Conservation (phyloP, 306 rosid species). For the Quercus glauca region DNA sequence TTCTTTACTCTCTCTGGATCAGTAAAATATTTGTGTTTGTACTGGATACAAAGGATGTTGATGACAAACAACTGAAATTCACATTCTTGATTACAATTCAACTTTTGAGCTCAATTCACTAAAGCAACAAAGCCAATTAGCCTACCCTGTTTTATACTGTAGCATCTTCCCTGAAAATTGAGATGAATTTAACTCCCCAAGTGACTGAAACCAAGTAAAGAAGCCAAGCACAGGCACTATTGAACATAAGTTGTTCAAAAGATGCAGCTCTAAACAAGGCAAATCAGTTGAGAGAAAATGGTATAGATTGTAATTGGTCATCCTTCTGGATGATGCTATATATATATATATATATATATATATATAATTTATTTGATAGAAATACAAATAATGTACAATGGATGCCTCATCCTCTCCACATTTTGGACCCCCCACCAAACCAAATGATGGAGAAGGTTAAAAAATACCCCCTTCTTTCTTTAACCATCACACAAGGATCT, state of each 20-base stretch:
- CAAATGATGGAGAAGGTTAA: conserved; percentile 24
- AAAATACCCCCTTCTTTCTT: conserved; percentile 35
- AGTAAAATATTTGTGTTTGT: not conserved
- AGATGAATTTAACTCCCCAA: not conserved
- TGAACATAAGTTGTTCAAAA: not conserved
- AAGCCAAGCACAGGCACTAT: not conserved
- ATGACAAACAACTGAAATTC: not conserved
- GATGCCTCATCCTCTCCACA: not conserved
- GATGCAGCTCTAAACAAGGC: conserved; percentile 18
- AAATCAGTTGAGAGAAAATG: conserved; percentile 17
- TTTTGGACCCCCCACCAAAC: not conserved
- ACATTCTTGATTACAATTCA: no score
- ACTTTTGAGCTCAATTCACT: no score
- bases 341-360: no score
- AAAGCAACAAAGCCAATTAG: no score
- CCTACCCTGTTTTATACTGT: no score
- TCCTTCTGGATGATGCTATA: conserved; percentile 16
- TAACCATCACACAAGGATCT: conserved; percentile 2
- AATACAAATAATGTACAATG: conserved; percentile 19
- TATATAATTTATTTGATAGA: conserved; percentile 26
- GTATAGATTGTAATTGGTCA: conserved; percentile 13
- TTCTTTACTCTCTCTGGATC: no score
- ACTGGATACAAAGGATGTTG: not conserved
- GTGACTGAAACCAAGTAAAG: not conserved
- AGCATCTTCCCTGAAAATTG: no score